Conservation (phyloP, 768 basidiomycete genomes). For the Omphalotus guepiniiformis region DNA sequence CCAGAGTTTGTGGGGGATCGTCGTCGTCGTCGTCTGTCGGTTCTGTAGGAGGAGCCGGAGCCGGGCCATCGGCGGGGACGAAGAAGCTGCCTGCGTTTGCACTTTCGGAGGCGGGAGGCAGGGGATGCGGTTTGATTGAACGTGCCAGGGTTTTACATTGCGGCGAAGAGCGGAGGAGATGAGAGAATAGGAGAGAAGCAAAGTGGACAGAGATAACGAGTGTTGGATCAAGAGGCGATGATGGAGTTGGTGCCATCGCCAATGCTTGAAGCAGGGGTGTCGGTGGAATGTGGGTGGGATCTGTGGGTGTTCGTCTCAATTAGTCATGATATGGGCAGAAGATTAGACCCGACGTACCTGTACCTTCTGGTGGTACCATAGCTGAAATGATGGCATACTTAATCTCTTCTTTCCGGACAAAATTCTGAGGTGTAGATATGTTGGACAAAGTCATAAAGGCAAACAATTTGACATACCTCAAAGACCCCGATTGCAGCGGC, state of each 20-base stretch:
- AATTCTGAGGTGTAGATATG: constrained; percentile 45
- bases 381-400: constrained; percentile 63
- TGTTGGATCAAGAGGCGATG: constrained; percentile 45
- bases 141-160: constrained; percentile 63
- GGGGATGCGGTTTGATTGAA: constrained; percentile 52
- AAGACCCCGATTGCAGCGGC: constrained; percentile 78
- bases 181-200: constrained; percentile 73
- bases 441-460: not conserved
- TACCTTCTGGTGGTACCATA: constrained; percentile 63
- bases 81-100: constrained; percentile 49
- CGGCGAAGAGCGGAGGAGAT: constrained; percentile 67
- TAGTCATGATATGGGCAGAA: not conserved
- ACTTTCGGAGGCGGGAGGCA: constrained; percentile 24
- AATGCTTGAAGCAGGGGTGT: constrained; percentile 73
- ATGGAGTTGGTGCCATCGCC: constrained; percentile 54
- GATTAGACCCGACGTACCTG: constrained; percentile 18
- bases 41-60: constrained; percentile 28
- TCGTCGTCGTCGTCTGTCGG: constrained; percentile 44
- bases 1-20: constrained; percentile 63
- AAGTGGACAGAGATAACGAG: constrained; percentile 65
- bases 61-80: constrained; percentile 68
- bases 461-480: constrained; percentile 49
- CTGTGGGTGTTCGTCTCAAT: constrained; percentile 16
- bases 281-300: constrained; percentile 34
- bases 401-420: constrained; percentile 70